phyloP scores from a whole-genome alignment of 2,329 filamentous ascomycete genomes.

The Xylaria sp. region DNA sequence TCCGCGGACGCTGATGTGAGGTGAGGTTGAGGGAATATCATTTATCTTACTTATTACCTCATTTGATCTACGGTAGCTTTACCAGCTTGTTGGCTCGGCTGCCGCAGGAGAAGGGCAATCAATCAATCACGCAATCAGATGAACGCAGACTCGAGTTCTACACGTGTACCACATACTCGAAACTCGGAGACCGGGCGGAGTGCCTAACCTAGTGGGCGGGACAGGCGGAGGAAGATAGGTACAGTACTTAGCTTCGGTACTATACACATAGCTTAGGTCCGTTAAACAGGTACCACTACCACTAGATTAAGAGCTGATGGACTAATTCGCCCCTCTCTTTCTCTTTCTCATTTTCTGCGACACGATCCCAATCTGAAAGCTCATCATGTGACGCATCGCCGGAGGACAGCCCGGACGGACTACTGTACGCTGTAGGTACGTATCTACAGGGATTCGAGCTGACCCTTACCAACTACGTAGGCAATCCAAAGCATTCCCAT shows the following conservation, averaged over 20 bases:
- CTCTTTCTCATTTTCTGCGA: background rate
- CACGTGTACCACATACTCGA: too few relatives aligned
- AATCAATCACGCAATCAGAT: constrained; percentile 1
- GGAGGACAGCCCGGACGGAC: constrained; percentile 17
- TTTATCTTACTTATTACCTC: background rate
- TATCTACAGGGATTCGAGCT: constrained; percentile 13
- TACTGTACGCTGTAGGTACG: background rate
- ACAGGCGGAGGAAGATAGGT: background rate
- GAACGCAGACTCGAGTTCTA: background rate
- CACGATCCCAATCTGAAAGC: background rate
- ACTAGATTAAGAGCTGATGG: constrained; percentile 3
- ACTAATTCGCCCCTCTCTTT: constrained; percentile 10
- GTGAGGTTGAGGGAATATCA: background rate
- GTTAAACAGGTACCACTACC: background rate
- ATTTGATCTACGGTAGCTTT: constrained; percentile 1
- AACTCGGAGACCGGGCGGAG: constrained; percentile 9
- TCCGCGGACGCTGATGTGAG: background rate
- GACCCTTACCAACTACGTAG: background rate
- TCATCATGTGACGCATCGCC: constrained; percentile 12
- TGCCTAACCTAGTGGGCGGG: background rate
- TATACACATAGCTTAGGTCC: too few relatives aligned
- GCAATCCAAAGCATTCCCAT: constrained; percentile 2
- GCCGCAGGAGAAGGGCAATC: background rate
- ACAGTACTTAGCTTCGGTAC: background rate
- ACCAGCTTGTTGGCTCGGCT: background rate